phyloP scores from a whole-genome alignment of 805 yeast genomes.

The Barnettozyma siamensis region DNA sequence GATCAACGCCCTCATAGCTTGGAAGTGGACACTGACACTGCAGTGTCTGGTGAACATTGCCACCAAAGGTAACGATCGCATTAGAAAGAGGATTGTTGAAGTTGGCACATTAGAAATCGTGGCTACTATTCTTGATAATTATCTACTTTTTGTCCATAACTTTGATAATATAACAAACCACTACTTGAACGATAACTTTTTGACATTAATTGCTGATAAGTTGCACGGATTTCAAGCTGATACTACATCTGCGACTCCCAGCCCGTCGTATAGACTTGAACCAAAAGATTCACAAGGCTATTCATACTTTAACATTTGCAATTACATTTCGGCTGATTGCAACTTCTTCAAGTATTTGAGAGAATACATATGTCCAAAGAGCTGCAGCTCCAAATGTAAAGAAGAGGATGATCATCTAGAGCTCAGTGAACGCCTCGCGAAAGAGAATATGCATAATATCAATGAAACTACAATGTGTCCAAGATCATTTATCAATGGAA shows the following conservation, averaged over 20 bases:
- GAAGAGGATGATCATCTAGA: background rate
- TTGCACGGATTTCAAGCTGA: constrained; percentile 3
- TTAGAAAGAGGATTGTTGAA: constrained; percentile 78
- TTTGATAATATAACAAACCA: constrained; percentile 25
- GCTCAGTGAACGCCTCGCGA: constrained; percentile 9
- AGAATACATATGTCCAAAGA: background rate
- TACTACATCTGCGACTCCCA: background rate
- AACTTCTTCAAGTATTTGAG: background rate
- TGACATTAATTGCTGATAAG: constrained; percentile 12
- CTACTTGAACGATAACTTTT: constrained; percentile 13
- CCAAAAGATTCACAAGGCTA: constrained; percentile 2
- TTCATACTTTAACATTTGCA: constrained; percentile 1
- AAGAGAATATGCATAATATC: constrained; percentile 15
- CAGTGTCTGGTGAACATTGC: constrained; percentile 91
- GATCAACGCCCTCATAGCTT: constrained; percentile 57
- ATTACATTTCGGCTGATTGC: constrained; percentile 1
- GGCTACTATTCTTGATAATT: constrained; percentile 89
- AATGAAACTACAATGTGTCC: constrained; percentile 36
- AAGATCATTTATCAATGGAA: constrained; percentile 56
- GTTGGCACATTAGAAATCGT: constrained; percentile 90
- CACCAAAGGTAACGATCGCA: constrained; percentile 84
- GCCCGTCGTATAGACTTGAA: background rate
- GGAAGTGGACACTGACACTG: constrained; percentile 96
- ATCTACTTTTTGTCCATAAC: constrained; percentile 38
- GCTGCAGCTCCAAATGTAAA: too few species aligned